A percentile compares a stretch with the other conserved stretches of the same genome.
Evolutionary conservation across 495 filamentous ascomycete species (phyloP).

Genomic region (Astrothelium subdiscretum): DNA sequence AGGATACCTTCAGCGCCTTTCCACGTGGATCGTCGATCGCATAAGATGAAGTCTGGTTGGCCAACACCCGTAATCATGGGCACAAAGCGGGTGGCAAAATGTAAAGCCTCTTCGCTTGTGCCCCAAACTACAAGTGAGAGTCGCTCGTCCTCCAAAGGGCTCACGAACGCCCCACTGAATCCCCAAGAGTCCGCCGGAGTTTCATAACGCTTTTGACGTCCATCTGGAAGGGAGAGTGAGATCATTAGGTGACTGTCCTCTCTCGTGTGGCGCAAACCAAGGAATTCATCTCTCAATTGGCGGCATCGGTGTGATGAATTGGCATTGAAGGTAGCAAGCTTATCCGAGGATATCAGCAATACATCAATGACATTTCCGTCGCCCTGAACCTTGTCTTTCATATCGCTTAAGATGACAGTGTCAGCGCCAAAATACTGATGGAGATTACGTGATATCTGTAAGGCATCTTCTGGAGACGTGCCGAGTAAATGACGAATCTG

Average conservation of each 20-base stretch:
- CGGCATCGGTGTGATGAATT: neutral
- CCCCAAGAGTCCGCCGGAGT: slow-evolving; percentile 7
- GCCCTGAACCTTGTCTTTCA: slow-evolving; percentile 4
- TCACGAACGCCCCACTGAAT: slow-evolving; percentile 39
- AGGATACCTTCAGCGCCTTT: slow-evolving; percentile 41
- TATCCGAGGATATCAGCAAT: neutral
- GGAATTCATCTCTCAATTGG: neutral
- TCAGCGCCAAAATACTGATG: slow-evolving; percentile 49
- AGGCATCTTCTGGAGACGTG: slow-evolving; percentile 25
- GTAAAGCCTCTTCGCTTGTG: slow-evolving; percentile 32
- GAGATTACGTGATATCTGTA: slow-evolving; percentile 48
- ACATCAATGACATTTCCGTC: slow-evolving; percentile 20
- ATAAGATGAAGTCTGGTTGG: slow-evolving; percentile 45
- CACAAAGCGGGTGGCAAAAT: slow-evolving; percentile 43
- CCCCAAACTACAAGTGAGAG: slow-evolving; percentile 50
- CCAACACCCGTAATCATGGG: slow-evolving; percentile 48
- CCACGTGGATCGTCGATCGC: slow-evolving; percentile 36
- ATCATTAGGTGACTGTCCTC: slow-evolving; percentile 7
- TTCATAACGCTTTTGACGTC: neutral
- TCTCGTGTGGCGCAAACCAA: neutral
- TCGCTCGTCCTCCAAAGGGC: slow-evolving; percentile 32
- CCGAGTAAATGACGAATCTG: slow-evolving; percentile 22
- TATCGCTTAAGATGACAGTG: slow-evolving; percentile 29
- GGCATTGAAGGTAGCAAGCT: neutral
- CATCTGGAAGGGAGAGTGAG: neutral